Evolutionary conservation across 345 rosid genomes (phyloP), one percentile per base, ranked within the genome.

Genomic region (Eucalyptus tenuipes): DNA sequence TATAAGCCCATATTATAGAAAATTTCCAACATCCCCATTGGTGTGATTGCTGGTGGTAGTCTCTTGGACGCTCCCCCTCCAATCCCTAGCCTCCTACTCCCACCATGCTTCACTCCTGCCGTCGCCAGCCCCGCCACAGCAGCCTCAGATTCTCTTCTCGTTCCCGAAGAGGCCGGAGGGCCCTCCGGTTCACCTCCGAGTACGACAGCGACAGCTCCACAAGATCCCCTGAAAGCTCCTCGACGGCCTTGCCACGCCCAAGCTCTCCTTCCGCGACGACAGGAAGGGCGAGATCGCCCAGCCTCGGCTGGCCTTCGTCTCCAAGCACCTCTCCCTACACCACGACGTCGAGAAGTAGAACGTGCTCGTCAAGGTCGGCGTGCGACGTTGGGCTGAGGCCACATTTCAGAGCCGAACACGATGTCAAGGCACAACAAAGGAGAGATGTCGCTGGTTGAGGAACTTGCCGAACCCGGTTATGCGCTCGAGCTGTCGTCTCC

Each of bases 381-480:
- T 52, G 57, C 57, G 97, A 94, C 87, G 88, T 95, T 64, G 94
- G 96, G 55, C 93, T 97, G 10, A 92, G 91, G 84, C 91, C 94
- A 89, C 97, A 95, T 88, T 92, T 98, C 94, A 93, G 92, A 18
- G 94, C 95, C 90, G 91, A 93, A 90, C 97, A 93, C 49, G 96
- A 97, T 92, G 94, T 98, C 92, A 95, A 96, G 98, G 96, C 97
- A 49, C 93, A 93, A 87, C 96, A 52, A 95, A 95, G 99, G 98
- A 89, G 97, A 97, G 91, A 93, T 95, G 86, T 93, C 96, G 52
- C 86, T 94, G 93, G 92, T 93, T 88, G 97, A 97, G 49, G 93
- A 94, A 33, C 92, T 96, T 47, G 90, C 93, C n/a, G 93, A 92
- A 86, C 98, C 98, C 87, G 92, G 95, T 87, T 96, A 93, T 92